These are phyloP conservation scores for Metschnikowia amazonensis DNA, from an alignment of 805 yeast species.

Conservation along the genomic window DNA sequence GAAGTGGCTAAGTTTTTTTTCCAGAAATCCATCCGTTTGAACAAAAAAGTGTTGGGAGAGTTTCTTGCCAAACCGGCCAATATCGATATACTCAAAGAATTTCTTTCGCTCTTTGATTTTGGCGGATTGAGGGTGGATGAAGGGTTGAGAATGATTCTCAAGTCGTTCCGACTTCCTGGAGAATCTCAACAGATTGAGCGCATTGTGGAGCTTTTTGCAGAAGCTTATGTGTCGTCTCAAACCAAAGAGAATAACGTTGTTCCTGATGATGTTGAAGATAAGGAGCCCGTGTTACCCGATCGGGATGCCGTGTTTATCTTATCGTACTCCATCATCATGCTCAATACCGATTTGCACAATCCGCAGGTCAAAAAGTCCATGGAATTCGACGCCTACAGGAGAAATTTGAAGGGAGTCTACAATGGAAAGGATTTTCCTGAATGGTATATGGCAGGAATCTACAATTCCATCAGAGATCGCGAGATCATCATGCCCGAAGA, in stretches of 20 bases:
- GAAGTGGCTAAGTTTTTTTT: constrained; percentile 75
- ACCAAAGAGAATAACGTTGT: constrained; percentile 22
- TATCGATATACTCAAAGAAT: constrained; percentile 53
- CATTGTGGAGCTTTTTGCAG: constrained; percentile 81
- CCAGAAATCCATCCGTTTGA: constrained; percentile 74
- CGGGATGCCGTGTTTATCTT: constrained; percentile 85
- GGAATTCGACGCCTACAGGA: constrained; percentile 78
- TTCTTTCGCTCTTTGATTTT: constrained; percentile 72
- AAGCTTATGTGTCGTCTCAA: constrained; percentile 69
- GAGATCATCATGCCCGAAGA: constrained; percentile 98
- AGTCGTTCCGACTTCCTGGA: constrained; percentile 89
- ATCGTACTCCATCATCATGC: constrained; percentile 88
- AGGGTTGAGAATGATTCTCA: constrained; percentile 77
- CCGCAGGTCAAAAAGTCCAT: constrained; percentile 90
- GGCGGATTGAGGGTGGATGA: constrained; percentile 82
- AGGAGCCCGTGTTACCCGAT: constrained; percentile 57
- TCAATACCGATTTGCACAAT: constrained; percentile 90
- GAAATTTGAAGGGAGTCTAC: constrained; percentile 77
- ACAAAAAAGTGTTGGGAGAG: constrained; percentile 87
- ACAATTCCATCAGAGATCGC: constrained; percentile 70
- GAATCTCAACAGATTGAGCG: constrained; percentile 97
- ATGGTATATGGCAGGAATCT: constrained; percentile 82
- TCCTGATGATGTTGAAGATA: constrained; percentile 22
- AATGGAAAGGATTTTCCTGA: constrained; percentile 73
- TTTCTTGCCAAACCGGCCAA: constrained; percentile 74